A percentile compares a stretch with the other conserved stretches of the same genome.
Evolutionary conservation across 1,284 basidiomycete genomes (phyloP).

Genomic region (Butyriboletus regius): DNA sequence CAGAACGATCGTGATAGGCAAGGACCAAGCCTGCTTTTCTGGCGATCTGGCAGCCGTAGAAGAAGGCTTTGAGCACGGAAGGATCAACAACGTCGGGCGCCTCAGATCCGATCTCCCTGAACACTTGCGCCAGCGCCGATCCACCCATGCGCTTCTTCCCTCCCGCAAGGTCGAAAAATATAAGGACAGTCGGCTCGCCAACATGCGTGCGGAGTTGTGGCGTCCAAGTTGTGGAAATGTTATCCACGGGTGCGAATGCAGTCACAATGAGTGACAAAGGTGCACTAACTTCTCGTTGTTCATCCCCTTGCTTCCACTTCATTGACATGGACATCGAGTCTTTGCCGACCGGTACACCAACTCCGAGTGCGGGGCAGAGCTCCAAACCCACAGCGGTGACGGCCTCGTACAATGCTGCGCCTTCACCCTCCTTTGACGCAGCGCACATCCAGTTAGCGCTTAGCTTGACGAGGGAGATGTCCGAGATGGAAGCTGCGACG

Average conservation of each 20-base stretch:
- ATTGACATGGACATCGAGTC: conserved; percentile 99
- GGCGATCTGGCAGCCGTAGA: conserved; percentile 65
- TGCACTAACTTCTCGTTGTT: conserved; percentile 76
- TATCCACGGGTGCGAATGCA: conserved; percentile 82
- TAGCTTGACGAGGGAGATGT: conserved; percentile 76
- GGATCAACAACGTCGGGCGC: conserved; percentile 85
- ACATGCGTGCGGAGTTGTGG: conserved; percentile 72
- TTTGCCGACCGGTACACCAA: conserved; percentile 96
- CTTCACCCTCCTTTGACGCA: conserved; percentile 84
- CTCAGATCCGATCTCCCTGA: conserved; percentile 83
- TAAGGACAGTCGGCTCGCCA: conserved; percentile 61
- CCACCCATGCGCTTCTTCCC: conserved; percentile 86
- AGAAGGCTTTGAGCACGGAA: conserved; percentile 71
- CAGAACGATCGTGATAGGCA: conserved; percentile 96
- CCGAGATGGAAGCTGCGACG: conserved; percentile 70
- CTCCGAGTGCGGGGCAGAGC: conserved; percentile 86
- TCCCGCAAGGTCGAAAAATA: conserved; percentile 84
- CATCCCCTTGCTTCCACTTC: conserved; percentile 73
- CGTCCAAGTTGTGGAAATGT: conserved; percentile 84
- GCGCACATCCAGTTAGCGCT: conserved; percentile 99
- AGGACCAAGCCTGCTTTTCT: conserved; percentile 66
- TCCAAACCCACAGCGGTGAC: conserved; percentile 90
- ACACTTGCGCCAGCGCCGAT: conserved; percentile 92
- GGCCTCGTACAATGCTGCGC: conserved; percentile 84
- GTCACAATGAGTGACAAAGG: conserved; percentile 91